phyloP scores from a whole-genome alignment of 73 alveolate species.

The Paraurostyla sp. region DNA sequence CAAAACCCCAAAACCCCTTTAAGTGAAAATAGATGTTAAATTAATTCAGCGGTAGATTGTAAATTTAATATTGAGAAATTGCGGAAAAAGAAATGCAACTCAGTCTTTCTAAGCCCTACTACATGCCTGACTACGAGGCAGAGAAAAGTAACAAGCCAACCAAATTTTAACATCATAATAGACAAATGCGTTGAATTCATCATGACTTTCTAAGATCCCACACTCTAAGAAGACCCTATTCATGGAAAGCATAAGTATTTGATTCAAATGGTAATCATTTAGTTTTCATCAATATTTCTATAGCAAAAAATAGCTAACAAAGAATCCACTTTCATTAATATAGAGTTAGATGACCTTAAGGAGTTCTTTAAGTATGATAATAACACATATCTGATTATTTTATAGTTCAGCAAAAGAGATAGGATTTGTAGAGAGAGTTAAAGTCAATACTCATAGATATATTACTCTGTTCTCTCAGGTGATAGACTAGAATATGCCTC shows the following conservation, averaged over 20 bases:
- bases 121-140: constrained; percentile 62
- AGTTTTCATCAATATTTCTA: background rate
- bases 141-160: constrained; percentile 15
- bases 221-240: constrained; percentile 60
- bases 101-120: constrained; percentile 17
- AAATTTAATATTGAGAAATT: background rate
- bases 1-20: constrained; percentile 29
- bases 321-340: constrained; percentile 73
- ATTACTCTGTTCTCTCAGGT: constrained; percentile 80
- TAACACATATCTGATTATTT: constrained; percentile 81
- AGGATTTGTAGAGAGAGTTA: constrained; percentile 80
- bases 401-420: constrained; percentile 77
- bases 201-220: constrained; percentile 53
- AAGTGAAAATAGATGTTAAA: background rate
- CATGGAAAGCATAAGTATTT: constrained; percentile 67
- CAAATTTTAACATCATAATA: background rate
- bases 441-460: constrained; percentile 88
- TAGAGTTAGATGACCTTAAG: constrained; percentile 86
- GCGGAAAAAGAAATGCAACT: constrained; percentile 47
- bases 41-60: constrained; percentile 39
- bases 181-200: constrained; percentile 71
- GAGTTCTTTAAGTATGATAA: constrained; percentile 44
- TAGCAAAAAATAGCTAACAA: constrained; percentile 88
- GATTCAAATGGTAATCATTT: constrained; percentile 46
- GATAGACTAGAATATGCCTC: constrained; percentile 86